These are phyloP conservation scores for Beauveria brongniartii DNA, from an alignment of 2,329 filamentous ascomycete genomes.

Conservation along the genomic window DNA sequence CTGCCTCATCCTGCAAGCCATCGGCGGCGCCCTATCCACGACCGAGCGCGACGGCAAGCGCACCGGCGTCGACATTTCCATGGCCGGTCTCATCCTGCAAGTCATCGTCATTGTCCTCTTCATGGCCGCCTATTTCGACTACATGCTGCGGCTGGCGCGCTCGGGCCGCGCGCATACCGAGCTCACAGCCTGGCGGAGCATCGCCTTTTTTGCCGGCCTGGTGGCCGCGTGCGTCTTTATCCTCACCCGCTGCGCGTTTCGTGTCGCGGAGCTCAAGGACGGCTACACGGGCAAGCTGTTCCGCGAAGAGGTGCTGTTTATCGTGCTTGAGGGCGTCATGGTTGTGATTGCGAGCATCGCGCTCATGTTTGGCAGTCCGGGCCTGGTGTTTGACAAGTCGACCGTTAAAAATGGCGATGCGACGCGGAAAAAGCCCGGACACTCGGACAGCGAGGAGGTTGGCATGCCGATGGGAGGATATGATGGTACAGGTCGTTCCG, in stretches of 20 bases:
- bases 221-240: slow-evolving; percentile 48
- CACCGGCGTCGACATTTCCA: slow-evolving; percentile 30
- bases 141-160: slow-evolving; percentile 36
- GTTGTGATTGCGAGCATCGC: slow-evolving; percentile 29
- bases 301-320: neutral
- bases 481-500: neutral
- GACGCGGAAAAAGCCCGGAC: slow-evolving; percentile 10
- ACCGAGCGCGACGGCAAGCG: slow-evolving; percentile 27
- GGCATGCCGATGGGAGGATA: slow-evolving; percentile 1
- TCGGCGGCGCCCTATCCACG: slow-evolving; percentile 46
- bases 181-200: slow-evolving; percentile 22
- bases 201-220: slow-evolving; percentile 45
- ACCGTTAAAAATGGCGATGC: neutral
- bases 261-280: slow-evolving; percentile 56
- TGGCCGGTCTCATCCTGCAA: slow-evolving; percentile 51
- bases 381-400: slow-evolving; percentile 27
- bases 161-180: slow-evolving; percentile 18
- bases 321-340: slow-evolving; percentile 16
- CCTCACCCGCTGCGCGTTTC: slow-evolving; percentile 54
- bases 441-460: slow-evolving; percentile 20
- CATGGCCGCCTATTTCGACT: slow-evolving; percentile 38
- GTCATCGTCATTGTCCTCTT: slow-evolving; percentile 48
- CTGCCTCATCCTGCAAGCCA: slow-evolving; percentile 49
- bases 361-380: slow-evolving; percentile 34
- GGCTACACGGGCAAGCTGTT: slow-evolving; percentile 43